These are phyloP conservation scores for Mycena sanguinolenta DNA, from an alignment of 768 basidiomycete genomes.

Conservation along the genomic window DNA sequence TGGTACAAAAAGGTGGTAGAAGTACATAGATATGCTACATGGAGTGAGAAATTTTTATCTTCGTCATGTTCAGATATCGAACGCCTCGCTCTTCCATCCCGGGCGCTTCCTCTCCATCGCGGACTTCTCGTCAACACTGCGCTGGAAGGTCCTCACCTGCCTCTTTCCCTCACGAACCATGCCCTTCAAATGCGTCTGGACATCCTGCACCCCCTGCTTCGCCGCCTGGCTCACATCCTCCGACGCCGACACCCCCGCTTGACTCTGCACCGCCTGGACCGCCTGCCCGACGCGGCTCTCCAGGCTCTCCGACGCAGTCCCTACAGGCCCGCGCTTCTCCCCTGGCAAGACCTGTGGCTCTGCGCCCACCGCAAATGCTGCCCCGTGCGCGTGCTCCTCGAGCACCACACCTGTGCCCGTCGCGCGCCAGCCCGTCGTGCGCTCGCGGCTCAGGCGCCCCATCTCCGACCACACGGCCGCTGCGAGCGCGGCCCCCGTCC, in stretches of 20 bases:
- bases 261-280: constrained; percentile 41
- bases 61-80: constrained; percentile 48
- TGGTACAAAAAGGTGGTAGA: no score
- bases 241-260: constrained; percentile 9
- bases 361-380: constrained; percentile 73
- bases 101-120: constrained; percentile 45
- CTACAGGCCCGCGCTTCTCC: constrained; percentile 76
- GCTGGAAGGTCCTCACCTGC: constrained; percentile 46
- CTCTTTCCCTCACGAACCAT: constrained; percentile 33
- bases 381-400: constrained; percentile 53
- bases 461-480: constrained; percentile 80
- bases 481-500: constrained; percentile 60
- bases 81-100: constrained; percentile 55
- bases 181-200: constrained; percentile 43
- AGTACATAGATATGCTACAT: no score
- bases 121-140: constrained; percentile 47
- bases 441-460: constrained; percentile 64
- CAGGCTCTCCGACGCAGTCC: constrained; percentile 61
- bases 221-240: constrained; percentile 39
- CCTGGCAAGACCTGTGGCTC: constrained; percentile 81
- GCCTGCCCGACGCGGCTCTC: constrained; percentile 50
- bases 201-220: constrained; percentile 27
- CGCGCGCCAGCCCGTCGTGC: constrained; percentile 56
- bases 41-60: no score
- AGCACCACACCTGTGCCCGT: constrained; percentile 77